Conservation (phyloP, 1,139 yeast species). For the Saccharomyces pastorianus region DNA sequence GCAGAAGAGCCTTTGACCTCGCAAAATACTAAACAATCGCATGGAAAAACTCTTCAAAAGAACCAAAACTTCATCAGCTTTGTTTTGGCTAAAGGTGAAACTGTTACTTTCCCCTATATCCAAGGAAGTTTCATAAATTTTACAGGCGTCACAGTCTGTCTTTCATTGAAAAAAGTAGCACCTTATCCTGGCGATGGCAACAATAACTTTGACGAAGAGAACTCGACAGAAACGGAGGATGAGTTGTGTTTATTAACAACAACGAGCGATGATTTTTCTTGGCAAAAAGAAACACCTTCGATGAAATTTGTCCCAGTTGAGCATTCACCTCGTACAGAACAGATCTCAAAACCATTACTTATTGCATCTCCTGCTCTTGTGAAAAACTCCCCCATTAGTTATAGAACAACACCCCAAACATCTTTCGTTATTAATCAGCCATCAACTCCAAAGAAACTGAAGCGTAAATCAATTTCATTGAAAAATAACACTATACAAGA, state of each 20-base stretch:
- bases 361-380: background rate
- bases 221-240: conserved; percentile 33
- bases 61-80: conserved; percentile 41
- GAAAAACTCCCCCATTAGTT: background rate
- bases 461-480: background rate
- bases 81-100: conserved; percentile 46
- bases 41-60: conserved; percentile 18
- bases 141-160: conserved; percentile 30
- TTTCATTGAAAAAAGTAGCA: conserved; percentile 1
- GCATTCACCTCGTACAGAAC: conserved; percentile 2
- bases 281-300: conserved; percentile 3
- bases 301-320: conserved; percentile 1
- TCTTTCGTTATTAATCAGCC: background rate
- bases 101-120: conserved; percentile 47
- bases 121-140: conserved; percentile 49
- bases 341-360: background rate
- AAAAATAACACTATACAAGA: background rate
- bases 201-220: conserved; percentile 22
- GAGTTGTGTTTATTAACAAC: conserved; percentile 23
- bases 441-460: background rate
- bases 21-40: background rate
- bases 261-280: conserved; percentile 17
- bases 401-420: background rate
- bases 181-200: conserved; percentile 14
- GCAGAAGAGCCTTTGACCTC: conserved; percentile 3